Base-by-base conservation (phyloP, 345 rosid genomes). In the Barbarea vulgaris region DNA sequence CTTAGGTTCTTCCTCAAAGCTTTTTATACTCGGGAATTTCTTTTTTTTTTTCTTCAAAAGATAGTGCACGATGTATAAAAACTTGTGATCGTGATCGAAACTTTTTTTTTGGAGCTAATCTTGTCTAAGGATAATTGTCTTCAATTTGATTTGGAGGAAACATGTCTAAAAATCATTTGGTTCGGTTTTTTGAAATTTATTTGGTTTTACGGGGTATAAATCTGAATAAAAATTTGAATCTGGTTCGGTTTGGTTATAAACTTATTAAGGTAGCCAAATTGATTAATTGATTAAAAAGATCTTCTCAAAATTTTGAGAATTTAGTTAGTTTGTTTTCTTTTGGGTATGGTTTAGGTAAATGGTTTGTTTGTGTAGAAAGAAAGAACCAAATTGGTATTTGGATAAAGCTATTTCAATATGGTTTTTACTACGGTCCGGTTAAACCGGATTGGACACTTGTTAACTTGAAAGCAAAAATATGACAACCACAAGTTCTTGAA, bases 401-500 rank as follows among this genome's bases (percentile, higher is more conserved):
- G 44, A 58, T 33, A 7, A 2, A 12, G n/a, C n/a, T 48, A 7
- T 2, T n/a, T 5, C 27, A 11, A 51, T 21, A 7, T 4, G 25
- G 37, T 2, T 18, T 46, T 51, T 37, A 22, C 42, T 57, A 57
- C 3, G 25, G 52, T 44, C 42, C 2, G 37, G 64, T 34, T 34
- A 7, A 58, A 74, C 33, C 51, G 27, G 50, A 57, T 56, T 65
- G 51, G 59, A 36, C 78, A 36, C 5, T 48, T 57, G 44, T 66
- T 3, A 57, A 42, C 44, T n/a, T n/a, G n/a, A 36, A 41, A 61
- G 22, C 69, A 62, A n/a, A n/a, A n/a, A n/a, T n/a, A 53, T 31
- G 64, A 54, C 64, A 61, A 44, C 70, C 80, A 69, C 75, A 62
- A 33, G 70, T 67, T 67, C 50, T 24, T 15, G n/a, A 3, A 33